A percentile compares a stretch with the other conserved stretches of the same genome.
phyloP scores from a whole-genome alignment of 768 basidiomycete genomes.

The Rhodosporidiobolus odoratus region DNA sequence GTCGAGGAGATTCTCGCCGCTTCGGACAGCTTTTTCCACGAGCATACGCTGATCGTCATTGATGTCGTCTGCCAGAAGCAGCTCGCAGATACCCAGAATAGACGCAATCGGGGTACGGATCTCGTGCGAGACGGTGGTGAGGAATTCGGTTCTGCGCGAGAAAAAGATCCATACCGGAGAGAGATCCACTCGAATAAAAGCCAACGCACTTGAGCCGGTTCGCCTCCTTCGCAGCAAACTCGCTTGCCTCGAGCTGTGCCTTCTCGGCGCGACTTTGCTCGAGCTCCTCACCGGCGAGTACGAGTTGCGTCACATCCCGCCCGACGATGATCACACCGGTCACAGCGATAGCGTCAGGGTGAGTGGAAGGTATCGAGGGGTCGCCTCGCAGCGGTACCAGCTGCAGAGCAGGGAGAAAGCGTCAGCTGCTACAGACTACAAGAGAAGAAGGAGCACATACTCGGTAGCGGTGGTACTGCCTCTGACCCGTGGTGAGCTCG shows the following conservation, averaged over 20 bases:
- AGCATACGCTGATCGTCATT: neutral
- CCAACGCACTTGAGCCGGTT: conserved; percentile 26
- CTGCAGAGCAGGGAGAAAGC: neutral
- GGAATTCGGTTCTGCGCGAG: conserved; percentile 28
- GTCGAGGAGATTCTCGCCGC: conserved; percentile 39
- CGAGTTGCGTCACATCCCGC: conserved; percentile 25
- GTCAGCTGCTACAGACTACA: neutral
- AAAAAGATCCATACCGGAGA: too few species aligned
- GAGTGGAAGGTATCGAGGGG: conserved; percentile 9
- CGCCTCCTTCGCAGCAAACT: conserved; percentile 38
- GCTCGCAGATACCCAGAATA: conserved; percentile 37
- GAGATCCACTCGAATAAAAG: neutral
- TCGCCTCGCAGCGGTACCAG: conserved; percentile 22
- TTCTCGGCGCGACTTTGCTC: conserved; percentile 10
- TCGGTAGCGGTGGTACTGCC: conserved; percentile 8
- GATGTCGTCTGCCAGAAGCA: conserved; percentile 26
- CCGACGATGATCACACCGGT: conserved; percentile 31
- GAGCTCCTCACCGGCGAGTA: conserved; percentile 20
- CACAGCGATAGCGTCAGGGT: conserved; percentile 15
- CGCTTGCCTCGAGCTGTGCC: conserved; percentile 19
- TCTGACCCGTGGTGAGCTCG: neutral
- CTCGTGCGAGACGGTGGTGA: conserved; percentile 38
- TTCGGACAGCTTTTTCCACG: conserved; percentile 34
- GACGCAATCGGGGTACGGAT: conserved; percentile 36
- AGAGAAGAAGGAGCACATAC: conserved; percentile 3